phyloP scores from a whole-genome alignment of 176 grass and related monocot genomes.

The Areca catechu region DNA sequence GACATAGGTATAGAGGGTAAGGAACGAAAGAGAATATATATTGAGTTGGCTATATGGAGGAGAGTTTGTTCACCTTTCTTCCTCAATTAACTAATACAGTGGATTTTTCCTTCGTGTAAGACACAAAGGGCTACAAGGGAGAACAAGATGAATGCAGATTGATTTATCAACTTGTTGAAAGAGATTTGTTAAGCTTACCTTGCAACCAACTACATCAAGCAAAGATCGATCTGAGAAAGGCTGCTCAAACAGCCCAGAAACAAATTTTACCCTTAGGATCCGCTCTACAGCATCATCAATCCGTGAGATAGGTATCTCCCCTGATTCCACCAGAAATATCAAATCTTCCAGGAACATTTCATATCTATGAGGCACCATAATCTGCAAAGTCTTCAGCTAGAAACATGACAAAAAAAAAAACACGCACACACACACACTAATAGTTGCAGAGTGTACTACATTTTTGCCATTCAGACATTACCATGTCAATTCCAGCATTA shows the following conservation, averaged over 20 bases:
- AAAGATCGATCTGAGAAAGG: constrained; percentile 74
- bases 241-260: constrained; percentile 75
- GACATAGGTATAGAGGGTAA: too few relatives aligned
- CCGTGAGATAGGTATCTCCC: constrained; percentile 51
- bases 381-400: constrained; percentile 44
- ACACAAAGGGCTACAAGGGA: too few relatives aligned
- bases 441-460: not conserved
- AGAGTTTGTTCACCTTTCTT: too few relatives aligned
- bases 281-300: constrained; percentile 81
- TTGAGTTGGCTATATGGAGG: too few relatives aligned
- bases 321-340: constrained; percentile 68
- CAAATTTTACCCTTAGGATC: constrained; percentile 89
- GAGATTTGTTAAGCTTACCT: constrained; percentile 28
- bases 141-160: too few relatives aligned
- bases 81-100: too few relatives aligned
- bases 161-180: not conserved
- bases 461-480: constrained; percentile 30
- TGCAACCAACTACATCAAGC: constrained; percentile 53
- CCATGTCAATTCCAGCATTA: constrained; percentile 96
- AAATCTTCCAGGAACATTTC: constrained; percentile 81
- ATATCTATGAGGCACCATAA: constrained; percentile 87
- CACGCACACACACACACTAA: too few relatives aligned
- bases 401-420: constrained; percentile 10
- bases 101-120: too few relatives aligned
- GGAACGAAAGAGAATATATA: too few relatives aligned